Evolutionary conservation across 2,329 filamentous ascomycete species (phyloP).

Genomic region (Diplocarpon rosae): DNA sequence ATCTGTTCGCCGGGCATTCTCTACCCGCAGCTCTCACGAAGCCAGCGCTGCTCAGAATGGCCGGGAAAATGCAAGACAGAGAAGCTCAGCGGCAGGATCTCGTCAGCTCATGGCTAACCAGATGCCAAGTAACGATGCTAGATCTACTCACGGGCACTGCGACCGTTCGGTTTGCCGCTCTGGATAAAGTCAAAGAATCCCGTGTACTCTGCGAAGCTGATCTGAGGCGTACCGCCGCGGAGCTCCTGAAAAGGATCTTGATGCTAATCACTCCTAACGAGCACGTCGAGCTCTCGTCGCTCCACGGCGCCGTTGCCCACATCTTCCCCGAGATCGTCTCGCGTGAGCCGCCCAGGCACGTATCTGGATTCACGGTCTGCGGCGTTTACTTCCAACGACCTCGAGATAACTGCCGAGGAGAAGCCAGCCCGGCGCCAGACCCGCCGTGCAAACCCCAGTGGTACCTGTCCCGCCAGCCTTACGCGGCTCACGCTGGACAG

Average conservation of each 20-base stretch:
- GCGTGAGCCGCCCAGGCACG: too few species aligned
- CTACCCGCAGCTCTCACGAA: constrained; percentile 63
- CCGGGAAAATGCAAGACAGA: constrained; percentile 38
- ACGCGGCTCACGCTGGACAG: not conserved
- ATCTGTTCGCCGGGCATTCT: constrained; percentile 44
- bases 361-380: constrained; percentile 15
- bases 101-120: constrained; percentile 43
- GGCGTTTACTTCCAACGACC: constrained; percentile 15
- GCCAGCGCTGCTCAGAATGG: constrained; percentile 49
- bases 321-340: constrained; percentile 30
- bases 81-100: constrained; percentile 36
- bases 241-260: constrained; percentile 37
- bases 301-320: constrained; percentile 30
- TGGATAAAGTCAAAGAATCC: not conserved
- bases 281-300: constrained; percentile 32
- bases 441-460: constrained; percentile 4
- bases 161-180: constrained; percentile 13
- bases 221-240: constrained; percentile 28
- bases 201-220: not conserved
- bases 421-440: not conserved
- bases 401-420: not conserved
- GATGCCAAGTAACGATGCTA: constrained; percentile 30
- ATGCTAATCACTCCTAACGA: constrained; percentile 37
- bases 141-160: constrained; percentile 28
- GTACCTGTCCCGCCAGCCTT: constrained; percentile 21